A percentile compares a stretch with the other conserved stretches of the same genome.
phyloP scores from a whole-genome alignment of 2,329 filamentous ascomycete genomes.

The Fusarium palustre region DNA sequence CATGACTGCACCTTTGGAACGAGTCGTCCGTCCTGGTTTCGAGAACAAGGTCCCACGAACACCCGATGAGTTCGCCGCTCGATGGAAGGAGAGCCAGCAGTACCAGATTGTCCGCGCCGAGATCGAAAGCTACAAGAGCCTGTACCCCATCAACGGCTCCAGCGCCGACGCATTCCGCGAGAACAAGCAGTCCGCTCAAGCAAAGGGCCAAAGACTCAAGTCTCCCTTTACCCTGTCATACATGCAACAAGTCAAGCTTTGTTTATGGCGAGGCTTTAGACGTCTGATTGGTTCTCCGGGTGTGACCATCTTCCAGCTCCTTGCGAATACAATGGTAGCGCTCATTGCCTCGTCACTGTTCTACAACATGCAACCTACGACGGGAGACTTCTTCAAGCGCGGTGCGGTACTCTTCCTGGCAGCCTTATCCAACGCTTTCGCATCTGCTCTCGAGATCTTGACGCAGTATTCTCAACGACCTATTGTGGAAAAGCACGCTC shows the following conservation, averaged over 20 bases:
- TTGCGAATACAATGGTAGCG: slow-evolving; percentile 16
- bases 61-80: slow-evolving; percentile 54
- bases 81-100: slow-evolving; percentile 50
- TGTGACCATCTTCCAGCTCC: slow-evolving; percentile 25
- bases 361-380: slow-evolving; percentile 36
- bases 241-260: slow-evolving; percentile 59
- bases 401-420: slow-evolving; percentile 65
- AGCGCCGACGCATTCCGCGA: slow-evolving; percentile 44
- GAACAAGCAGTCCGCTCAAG: slow-evolving; percentile 45
- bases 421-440: slow-evolving; percentile 64
- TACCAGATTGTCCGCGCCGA: slow-evolving; percentile 32
- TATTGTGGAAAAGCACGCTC: slow-evolving; percentile 56
- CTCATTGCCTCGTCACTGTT: slow-evolving; percentile 37
- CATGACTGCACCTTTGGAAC: slow-evolving; percentile 57
- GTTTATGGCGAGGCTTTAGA: slow-evolving; percentile 56
- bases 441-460: slow-evolving; percentile 53
- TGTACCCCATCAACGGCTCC: slow-evolving; percentile 43
- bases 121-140: slow-evolving; percentile 51
- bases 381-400: slow-evolving; percentile 44
- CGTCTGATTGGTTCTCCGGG: slow-evolving; percentile 52
- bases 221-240: slow-evolving; percentile 63
- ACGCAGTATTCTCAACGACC: slow-evolving; percentile 54
- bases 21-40: slow-evolving; percentile 50
- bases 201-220: slow-evolving; percentile 55
- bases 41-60: slow-evolving; percentile 52